A percentile compares a stretch with the other conserved stretches of the same genome.
Conservation (phyloP, 2,329 filamentous ascomycete genomes). For the Diplodia mutila region DNA sequence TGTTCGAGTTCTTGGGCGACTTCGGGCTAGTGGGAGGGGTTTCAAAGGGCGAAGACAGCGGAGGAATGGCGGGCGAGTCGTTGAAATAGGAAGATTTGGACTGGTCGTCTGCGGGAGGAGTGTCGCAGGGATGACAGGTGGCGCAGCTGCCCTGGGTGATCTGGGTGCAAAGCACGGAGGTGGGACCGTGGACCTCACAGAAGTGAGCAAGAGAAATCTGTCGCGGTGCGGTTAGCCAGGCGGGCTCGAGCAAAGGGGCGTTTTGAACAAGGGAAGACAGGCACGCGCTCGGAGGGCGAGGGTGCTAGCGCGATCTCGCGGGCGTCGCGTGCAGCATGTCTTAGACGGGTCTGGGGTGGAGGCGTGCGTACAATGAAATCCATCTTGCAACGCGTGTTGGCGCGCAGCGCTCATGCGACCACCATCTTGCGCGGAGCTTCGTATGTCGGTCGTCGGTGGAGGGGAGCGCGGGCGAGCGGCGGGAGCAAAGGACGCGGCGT, state of each 20-base stretch:
- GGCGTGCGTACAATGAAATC: constrained; percentile 43
- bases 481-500: not conserved
- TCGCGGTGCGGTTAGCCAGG: constrained; percentile 31
- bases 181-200: constrained; percentile 65
- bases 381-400: constrained; percentile 34
- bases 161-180: constrained; percentile 65
- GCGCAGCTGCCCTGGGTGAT: constrained; percentile 58
- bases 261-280: constrained; percentile 17
- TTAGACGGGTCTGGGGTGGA: constrained; percentile 26
- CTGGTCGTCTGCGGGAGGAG: constrained; percentile 45
- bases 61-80: constrained; percentile 34
- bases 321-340: constrained; percentile 25
- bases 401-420: constrained; percentile 21
- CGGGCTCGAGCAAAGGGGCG: constrained; percentile 4
- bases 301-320: constrained; percentile 24
- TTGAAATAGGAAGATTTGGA: constrained; percentile 41
- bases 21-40: constrained; percentile 47
- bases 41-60: constrained; percentile 44
- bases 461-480: constrained; percentile 1
- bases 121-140: constrained; percentile 55
- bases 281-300: constrained; percentile 29
- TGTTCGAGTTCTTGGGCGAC: constrained; percentile 41
- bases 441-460: constrained; percentile 7
- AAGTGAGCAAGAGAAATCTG: constrained; percentile 66
- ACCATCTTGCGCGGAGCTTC: constrained; percentile 21